Percentiles rank a stretch among this genome's conserved stretches.
phyloP scores from a whole-genome alignment of 106 monocot species.

The Iris macrosiphon region DNA sequence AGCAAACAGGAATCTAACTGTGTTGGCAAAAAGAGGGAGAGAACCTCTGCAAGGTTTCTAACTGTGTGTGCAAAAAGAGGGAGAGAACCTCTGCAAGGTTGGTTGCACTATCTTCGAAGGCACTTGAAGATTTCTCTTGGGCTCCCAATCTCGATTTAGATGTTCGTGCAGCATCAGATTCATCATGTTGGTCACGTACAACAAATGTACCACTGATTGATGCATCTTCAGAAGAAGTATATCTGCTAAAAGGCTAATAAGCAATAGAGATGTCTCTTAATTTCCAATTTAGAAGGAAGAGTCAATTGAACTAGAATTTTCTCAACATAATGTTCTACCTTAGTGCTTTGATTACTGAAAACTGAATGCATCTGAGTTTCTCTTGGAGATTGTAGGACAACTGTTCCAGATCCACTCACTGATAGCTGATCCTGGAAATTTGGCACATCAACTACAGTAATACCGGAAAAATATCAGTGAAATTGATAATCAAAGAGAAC shows the following conservation, averaged over 20 bases:
- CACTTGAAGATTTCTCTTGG: conserved; percentile 60
- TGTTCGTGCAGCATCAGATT: conserved; percentile 44
- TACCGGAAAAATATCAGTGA: conserved; percentile 3
- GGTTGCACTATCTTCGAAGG: conserved; percentile 85
- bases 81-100: conserved; percentile 84
- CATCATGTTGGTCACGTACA: conserved; percentile 54
- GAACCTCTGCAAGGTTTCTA: no score
- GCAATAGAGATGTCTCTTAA: no score
- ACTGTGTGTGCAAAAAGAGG: no score
- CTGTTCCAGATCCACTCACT: conserved; percentile 70
- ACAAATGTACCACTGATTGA: conserved; percentile 65
- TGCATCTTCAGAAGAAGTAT: conserved; percentile 44
- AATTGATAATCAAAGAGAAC: conserved; percentile 1
- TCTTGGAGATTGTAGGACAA: conserved; percentile 51
- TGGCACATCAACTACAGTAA: conserved; percentile 5
- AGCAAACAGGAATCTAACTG: no score
- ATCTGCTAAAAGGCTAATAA: conserved; percentile 38
- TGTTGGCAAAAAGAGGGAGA: no score
- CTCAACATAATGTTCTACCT: conserved; percentile 20
- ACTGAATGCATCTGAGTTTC: conserved; percentile 36
- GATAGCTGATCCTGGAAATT: conserved; percentile 35
- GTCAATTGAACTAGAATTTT: neutral
- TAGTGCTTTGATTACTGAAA: conserved; percentile 31
- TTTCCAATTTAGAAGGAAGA: no score
- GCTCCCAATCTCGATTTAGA: conserved; percentile 69